A percentile compares a stretch with the other conserved stretches of the same genome.
These are phyloP conservation scores for Coemansia sp. DNA, from an alignment of 192 early-diverging fungal genomes.

Conservation along the genomic window DNA sequence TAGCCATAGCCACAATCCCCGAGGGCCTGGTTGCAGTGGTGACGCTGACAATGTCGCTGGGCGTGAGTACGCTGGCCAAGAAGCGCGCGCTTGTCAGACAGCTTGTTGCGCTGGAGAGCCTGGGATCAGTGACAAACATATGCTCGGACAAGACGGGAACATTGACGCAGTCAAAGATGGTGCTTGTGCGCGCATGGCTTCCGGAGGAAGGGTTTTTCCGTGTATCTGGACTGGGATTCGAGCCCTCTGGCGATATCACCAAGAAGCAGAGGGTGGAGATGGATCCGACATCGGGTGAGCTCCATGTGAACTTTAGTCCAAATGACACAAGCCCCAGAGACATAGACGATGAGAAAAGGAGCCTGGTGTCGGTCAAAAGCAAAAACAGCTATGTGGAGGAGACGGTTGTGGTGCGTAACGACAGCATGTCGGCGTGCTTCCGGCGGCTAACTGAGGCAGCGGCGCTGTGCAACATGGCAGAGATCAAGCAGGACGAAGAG, in stretches of 20 bases:
- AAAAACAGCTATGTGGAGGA: slow-evolving; percentile 14
- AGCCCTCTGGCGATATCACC: slow-evolving; percentile 59
- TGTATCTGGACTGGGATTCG: slow-evolving; percentile 67
- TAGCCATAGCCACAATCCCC: slow-evolving; percentile 94
- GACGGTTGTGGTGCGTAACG: slow-evolving; percentile 33
- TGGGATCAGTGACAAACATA: slow-evolving; percentile 92
- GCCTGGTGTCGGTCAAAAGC: slow-evolving; percentile 3
- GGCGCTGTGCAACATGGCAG: slow-evolving; percentile 84
- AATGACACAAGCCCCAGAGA: not conserved
- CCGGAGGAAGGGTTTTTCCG: slow-evolving; percentile 70
- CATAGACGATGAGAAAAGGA: slow-evolving; percentile 7
- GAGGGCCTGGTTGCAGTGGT: slow-evolving; percentile 94
- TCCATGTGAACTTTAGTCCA: slow-evolving; percentile 30
- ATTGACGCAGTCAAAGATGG: slow-evolving; percentile 95
- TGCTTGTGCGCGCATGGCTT: slow-evolving; percentile 80
- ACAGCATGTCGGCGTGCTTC: slow-evolving; percentile 53
- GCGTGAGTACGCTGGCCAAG: slow-evolving; percentile 84
- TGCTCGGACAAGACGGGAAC: slow-evolving; percentile 98
- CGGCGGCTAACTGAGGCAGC: slow-evolving; percentile 59
- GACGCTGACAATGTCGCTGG: slow-evolving; percentile 91
- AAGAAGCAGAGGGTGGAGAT: slow-evolving; percentile 28
- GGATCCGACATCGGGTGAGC: slow-evolving; percentile 2
- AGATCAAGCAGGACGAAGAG: slow-evolving; percentile 61
- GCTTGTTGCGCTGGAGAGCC: slow-evolving; percentile 82
- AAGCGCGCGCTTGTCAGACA: slow-evolving; percentile 88